Conservation (phyloP, 1,284 basidiomycete species). For the Boletus holoroseus region DNA sequence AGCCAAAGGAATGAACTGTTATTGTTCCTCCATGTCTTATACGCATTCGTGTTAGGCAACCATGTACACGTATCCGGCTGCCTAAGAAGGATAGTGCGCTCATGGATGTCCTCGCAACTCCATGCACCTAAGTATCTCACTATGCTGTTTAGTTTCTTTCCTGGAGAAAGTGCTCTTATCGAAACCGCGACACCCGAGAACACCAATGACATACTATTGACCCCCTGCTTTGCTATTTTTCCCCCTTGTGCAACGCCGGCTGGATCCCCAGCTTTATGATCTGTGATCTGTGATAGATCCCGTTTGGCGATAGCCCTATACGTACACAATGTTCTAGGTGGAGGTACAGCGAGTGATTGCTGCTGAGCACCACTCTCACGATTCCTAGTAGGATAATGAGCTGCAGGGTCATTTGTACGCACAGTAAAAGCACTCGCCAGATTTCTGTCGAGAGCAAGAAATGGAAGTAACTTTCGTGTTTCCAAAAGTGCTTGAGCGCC, state of each 20-base stretch:
- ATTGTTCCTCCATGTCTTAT: no score
- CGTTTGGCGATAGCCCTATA: no score
- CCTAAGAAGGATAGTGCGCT: no score
- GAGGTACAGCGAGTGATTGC: not conserved
- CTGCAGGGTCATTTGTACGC: not conserved
- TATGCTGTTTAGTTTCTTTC: no score
- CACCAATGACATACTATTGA: not conserved
- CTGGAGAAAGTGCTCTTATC: no score
- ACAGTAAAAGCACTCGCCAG: not conserved
- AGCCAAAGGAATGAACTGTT: slow-evolving; percentile 7
- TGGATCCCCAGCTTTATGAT: not conserved
- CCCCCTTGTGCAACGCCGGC: not conserved
- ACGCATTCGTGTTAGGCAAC: no score
- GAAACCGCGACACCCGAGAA: not conserved
- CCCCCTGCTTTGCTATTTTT: no score
- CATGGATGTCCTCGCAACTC: no score
- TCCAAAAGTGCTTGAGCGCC: not conserved
- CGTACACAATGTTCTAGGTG: no score
- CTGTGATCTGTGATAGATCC: not conserved
- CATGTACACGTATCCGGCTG: no score
- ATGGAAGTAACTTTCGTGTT: slow-evolving; percentile 1
- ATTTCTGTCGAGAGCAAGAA: slow-evolving; percentile 8
- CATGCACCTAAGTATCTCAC: no score
- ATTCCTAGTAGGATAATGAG: not conserved
- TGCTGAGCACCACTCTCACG: not conserved